Conservation (phyloP, 1,284 basidiomycete species). For the Uromyces viciae-fabae region DNA sequence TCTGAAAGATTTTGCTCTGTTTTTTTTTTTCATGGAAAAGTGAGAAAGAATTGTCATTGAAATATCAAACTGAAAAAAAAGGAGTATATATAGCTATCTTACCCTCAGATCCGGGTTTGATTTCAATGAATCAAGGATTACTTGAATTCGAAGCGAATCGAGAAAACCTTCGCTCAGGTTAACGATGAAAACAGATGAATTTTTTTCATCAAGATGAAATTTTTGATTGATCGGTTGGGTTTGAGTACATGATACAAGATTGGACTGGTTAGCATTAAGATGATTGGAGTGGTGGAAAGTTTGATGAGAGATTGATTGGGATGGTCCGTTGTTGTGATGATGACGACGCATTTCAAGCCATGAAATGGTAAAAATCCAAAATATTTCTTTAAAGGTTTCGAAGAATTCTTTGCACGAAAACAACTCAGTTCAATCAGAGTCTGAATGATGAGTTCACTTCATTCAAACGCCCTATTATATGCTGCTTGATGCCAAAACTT, state of each 20-base stretch:
- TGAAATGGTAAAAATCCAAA: not conserved
- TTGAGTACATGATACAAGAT: not conserved
- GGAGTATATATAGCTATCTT: not conserved
- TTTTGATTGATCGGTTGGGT: not conserved
- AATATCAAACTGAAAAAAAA: too few species aligned
- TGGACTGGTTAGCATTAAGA: not conserved
- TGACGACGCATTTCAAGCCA: conserved; percentile 21
- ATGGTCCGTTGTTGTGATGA: not conserved
- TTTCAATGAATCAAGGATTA: not conserved
- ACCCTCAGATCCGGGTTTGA: not conserved
- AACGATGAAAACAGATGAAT: not conserved
- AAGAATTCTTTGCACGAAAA: too few species aligned
- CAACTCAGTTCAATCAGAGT: too few species aligned
- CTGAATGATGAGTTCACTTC: too few species aligned
- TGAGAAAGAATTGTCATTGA: not conserved
- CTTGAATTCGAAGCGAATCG: not conserved
- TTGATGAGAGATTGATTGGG: not conserved
- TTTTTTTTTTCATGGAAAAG: too few species aligned
- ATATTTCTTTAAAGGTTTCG: too few species aligned
- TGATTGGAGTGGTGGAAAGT: not conserved
- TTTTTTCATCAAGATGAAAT: not conserved
- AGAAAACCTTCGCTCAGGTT: not conserved
- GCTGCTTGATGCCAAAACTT: too few species aligned
- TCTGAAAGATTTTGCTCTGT: conserved; percentile 3
- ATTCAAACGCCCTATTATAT: too few species aligned